These are phyloP conservation scores for Vigna mungo DNA, from an alignment of 306 rosid species.

Conservation along the genomic window DNA sequence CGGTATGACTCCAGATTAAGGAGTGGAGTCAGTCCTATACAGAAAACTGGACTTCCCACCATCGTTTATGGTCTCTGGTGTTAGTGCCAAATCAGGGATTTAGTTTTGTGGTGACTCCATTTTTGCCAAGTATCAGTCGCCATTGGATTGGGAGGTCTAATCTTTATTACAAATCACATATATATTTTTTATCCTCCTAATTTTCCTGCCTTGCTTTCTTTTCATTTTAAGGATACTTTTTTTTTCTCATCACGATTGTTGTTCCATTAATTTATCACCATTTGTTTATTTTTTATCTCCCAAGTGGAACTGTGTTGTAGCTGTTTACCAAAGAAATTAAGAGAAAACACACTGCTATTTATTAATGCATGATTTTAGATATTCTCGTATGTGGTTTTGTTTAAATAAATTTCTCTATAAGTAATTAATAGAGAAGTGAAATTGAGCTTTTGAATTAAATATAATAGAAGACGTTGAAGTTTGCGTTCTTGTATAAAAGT, in stretches of 20 bases:
- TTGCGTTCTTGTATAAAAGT: no score
- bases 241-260: slow-evolving; percentile 44
- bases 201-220: slow-evolving; percentile 23
- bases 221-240: slow-evolving; percentile 46
- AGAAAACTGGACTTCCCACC: background rate
- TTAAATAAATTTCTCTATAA: no score
- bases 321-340: slow-evolving; percentile 1
- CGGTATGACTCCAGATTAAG: slow-evolving; percentile 29
- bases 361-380: no score
- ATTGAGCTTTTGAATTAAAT: no score
- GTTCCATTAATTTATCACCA: slow-evolving; percentile 43
- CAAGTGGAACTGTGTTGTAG: background rate
- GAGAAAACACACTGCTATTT: background rate
- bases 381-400: background rate
- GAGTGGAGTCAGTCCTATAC: slow-evolving; percentile 43
- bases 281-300: slow-evolving; percentile 36
- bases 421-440: no score
- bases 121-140: slow-evolving; percentile 47
- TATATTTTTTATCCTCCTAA: background rate
- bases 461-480: no score
- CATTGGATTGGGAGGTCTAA: slow-evolving; percentile 43
- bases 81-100: slow-evolving; percentile 41
- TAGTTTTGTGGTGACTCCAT: slow-evolving; percentile 45
- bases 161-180: slow-evolving; percentile 36
- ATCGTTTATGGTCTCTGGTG: slow-evolving; percentile 40